These are phyloP conservation scores for Trypanosomatidae sp. DNA, from an alignment of 208 protist genomes.

Conservation along the genomic window DNA sequence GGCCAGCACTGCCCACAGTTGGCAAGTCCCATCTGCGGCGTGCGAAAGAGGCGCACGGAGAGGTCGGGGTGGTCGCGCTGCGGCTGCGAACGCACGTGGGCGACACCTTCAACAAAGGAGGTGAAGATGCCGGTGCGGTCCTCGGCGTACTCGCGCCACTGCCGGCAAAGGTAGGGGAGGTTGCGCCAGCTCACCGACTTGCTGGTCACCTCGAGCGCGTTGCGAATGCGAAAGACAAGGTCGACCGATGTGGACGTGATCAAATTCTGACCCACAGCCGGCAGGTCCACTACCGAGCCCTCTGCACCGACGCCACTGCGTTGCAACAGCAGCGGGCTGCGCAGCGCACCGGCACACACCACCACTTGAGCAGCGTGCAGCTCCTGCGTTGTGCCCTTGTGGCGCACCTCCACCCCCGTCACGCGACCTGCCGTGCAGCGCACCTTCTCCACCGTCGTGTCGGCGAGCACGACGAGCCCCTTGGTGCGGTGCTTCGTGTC, in stretches of 20 bases:
- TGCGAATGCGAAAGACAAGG: constrained; percentile 48
- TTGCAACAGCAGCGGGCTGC: constrained; percentile 55
- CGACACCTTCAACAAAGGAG: constrained; percentile 51
- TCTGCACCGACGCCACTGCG: constrained; percentile 54
- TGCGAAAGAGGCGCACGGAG: constrained; percentile 61
- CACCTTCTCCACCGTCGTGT: constrained; percentile 33
- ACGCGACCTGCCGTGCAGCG: constrained; percentile 26
- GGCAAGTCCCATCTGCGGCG: constrained; percentile 46
- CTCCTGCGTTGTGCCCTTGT: background rate
- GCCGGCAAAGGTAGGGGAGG: constrained; percentile 39
- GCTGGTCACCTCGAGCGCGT: constrained; percentile 31
- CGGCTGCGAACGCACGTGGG: constrained; percentile 60
- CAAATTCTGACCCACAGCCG: constrained; percentile 61
- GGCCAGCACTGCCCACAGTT: constrained; percentile 25
- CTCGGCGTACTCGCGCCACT: constrained; percentile 77
- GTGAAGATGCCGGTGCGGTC: constrained; percentile 59
- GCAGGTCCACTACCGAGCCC: constrained; percentile 40
- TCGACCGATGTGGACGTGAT: constrained; percentile 50
- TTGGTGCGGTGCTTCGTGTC: constrained; percentile 24
- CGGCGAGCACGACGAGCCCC: constrained; percentile 36
- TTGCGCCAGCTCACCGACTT: constrained; percentile 70
- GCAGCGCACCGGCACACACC: constrained; percentile 50
- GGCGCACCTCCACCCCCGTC: constrained; percentile 23
- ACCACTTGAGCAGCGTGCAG: constrained; percentile 33
- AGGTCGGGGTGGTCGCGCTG: constrained; percentile 38